Percentiles rank a stretch among this genome's conserved stretches.
Evolutionary conservation across 78 protist genomes (phyloP).

Genomic region (Bodo saltans): DNA sequence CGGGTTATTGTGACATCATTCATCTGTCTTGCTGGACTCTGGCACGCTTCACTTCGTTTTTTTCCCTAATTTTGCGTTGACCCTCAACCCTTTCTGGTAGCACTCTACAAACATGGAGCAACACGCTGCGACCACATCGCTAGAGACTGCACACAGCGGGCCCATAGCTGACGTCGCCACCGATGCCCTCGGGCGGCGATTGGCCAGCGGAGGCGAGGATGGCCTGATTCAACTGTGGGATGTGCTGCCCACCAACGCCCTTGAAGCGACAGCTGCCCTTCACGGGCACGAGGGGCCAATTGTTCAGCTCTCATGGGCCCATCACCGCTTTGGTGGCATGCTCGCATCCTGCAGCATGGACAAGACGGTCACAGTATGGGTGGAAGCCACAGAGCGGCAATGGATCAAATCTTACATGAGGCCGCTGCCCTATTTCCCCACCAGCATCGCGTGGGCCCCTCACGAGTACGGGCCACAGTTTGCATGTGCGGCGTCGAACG

Average conservation of each 20-base stretch:
- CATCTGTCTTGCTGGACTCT: no score
- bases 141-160: no score
- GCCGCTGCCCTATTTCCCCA: no score
- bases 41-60: no score
- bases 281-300: not conserved
- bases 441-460: not conserved
- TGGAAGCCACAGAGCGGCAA: not conserved
- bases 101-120: no score
- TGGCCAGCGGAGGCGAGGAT: not conserved
- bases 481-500: not conserved
- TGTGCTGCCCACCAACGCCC: not conserved
- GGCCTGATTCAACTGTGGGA: not conserved
- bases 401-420: not conserved
- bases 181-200: not conserved
- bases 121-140: no score
- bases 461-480: not conserved
- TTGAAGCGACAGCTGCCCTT: not conserved
- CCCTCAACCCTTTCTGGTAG: no score
- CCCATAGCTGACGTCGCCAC: not conserved
- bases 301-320: not conserved
- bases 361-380: not conserved
- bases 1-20: no score
- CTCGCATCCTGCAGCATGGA: not conserved
- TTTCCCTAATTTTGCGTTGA: no score
- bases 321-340: not conserved